phyloP scores from a whole-genome alignment of 768 basidiomycete species.

The Pulveroboletus ravenelii region DNA sequence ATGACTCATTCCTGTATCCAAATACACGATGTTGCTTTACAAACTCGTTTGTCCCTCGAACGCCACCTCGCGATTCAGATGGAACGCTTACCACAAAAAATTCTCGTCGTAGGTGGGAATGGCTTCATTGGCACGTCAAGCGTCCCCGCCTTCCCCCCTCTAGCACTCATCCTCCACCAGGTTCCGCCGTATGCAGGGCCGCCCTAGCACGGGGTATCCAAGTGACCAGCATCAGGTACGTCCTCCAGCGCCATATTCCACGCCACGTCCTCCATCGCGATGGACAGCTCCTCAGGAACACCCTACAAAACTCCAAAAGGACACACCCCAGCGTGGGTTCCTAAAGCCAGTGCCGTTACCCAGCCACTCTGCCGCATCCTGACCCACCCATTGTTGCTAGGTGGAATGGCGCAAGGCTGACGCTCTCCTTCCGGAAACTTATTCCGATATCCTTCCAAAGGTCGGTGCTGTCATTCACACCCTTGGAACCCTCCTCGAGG shows the following conservation, averaged over 20 bases:
- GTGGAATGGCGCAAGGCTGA: slow-evolving; percentile 86
- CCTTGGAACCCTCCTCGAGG: slow-evolving; percentile 84
- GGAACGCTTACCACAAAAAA: slow-evolving; percentile 42
- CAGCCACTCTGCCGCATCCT: slow-evolving; percentile 5
- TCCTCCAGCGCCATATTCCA: not conserved
- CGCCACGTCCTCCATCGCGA: not conserved
- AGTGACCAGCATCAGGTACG: slow-evolving; percentile 85
- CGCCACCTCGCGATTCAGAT: slow-evolving; percentile 3
- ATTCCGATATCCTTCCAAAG: slow-evolving; percentile 59
- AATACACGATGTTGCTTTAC: not conserved
- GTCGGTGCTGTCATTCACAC: slow-evolving; percentile 88
- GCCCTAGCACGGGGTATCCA: slow-evolving; percentile 79
- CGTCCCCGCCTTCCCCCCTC: not conserved
- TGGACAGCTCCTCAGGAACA: slow-evolving; percentile 73
- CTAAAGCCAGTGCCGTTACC: slow-evolving; percentile 46
- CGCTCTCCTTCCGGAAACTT: slow-evolving; percentile 73
- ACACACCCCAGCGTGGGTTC: slow-evolving; percentile 82
- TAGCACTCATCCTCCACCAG: slow-evolving; percentile 39
- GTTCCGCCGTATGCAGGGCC: slow-evolving; percentile 89
- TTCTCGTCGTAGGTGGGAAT: slow-evolving; percentile 98
- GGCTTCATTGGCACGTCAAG: slow-evolving; percentile 81
- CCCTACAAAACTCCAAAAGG: slow-evolving; percentile 89
- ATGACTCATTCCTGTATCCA: not conserved
- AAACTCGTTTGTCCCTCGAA: not conserved
- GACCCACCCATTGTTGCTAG: slow-evolving; percentile 34